Base-by-base conservation (phyloP, 2,329 filamentous ascomycete genomes). In the Gaeumannomyces tritici region DNA sequence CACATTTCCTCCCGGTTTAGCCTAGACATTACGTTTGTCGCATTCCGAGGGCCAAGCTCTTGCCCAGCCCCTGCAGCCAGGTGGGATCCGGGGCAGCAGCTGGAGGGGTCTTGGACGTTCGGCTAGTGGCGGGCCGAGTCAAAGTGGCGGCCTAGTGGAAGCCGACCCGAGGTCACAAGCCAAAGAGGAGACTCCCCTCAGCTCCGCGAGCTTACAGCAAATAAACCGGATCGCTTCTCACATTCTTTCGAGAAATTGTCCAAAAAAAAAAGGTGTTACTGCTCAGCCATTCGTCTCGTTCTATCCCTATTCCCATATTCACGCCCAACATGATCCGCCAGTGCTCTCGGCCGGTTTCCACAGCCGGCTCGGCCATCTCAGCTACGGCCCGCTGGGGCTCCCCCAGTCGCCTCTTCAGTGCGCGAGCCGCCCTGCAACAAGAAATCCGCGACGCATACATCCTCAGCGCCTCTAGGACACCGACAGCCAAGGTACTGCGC, bases 371-470 rank as follows among this genome's bases (percentile, higher is more conserved):
- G 57, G 54, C 31, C 47, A 59, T 63, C n/a, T 61, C 60, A 29
- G 57, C 47, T 55, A 33, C 59, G 27, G 51, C 55, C 28, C 47
- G 47, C 35, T 27, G 28, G 26, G 58, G 63, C 2, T 6, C 7
- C 13, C 42, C 75, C 35, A 69, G 72, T 61, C 78, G 81, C 61
- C 73, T 72, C 61, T 83, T 84, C 31, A 61, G 60, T 42, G 56
- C 55, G 27, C 54, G 55, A 29, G 64, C 74, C 55, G 69, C 73
- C n/a, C 71, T 79, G 47, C 75, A 74, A 64, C 79, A 87, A 75
- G 89, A 96, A 72, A 83, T 96, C 62, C 88, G 90, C 71, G 92
- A 97, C 74, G 93, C 90, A 59, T 99, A 98, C 76, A 98, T 99
- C 68, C 76, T 99, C 66, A 93, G 91, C 71, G 95, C 90, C 13